Conservation (phyloP, 2,329 filamentous ascomycete genomes). For the Rosellinia necatrix region DNA sequence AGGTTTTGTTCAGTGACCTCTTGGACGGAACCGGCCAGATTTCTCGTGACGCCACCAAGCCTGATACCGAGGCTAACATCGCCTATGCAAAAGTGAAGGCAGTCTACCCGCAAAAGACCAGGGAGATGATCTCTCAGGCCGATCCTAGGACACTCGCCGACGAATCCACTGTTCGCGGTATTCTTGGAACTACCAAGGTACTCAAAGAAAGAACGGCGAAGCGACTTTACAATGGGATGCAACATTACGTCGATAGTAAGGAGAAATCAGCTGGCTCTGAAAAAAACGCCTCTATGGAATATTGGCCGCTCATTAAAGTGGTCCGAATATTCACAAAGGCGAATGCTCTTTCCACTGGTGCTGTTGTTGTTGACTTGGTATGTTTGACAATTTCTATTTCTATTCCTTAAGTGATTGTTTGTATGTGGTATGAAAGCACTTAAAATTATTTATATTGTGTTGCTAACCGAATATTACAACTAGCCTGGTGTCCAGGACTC, state of each 20-base stretch:
- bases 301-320: slow-evolving; percentile 52
- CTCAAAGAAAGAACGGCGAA: slow-evolving; percentile 30
- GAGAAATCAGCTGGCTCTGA: slow-evolving; percentile 32
- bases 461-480: slow-evolving; percentile 23
- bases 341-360: slow-evolving; percentile 42
- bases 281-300: slow-evolving; percentile 30
- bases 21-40: slow-evolving; percentile 33
- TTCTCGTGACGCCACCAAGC: slow-evolving; percentile 27
- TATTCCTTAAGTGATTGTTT: too few relatives aligned
- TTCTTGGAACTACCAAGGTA: slow-evolving; percentile 35
- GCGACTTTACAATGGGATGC: slow-evolving; percentile 33
- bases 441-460: background rate
- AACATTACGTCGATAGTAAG: slow-evolving; percentile 40
- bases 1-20: slow-evolving; percentile 32
- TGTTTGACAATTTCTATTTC: slow-evolving; percentile 2
- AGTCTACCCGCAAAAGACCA: slow-evolving; percentile 37
- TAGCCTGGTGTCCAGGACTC: slow-evolving; percentile 57
- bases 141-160: slow-evolving; percentile 29
- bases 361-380: slow-evolving; percentile 43
- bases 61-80: slow-evolving; percentile 36
- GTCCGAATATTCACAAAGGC: slow-evolving; percentile 48
- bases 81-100: slow-evolving; percentile 39
- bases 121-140: slow-evolving; percentile 34
- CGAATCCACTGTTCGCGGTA: slow-evolving; percentile 30
- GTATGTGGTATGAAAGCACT: too few relatives aligned